These are phyloP conservation scores for Rosa multiflora DNA, from an alignment of 306 rosid genomes.

Conservation along the genomic window DNA sequence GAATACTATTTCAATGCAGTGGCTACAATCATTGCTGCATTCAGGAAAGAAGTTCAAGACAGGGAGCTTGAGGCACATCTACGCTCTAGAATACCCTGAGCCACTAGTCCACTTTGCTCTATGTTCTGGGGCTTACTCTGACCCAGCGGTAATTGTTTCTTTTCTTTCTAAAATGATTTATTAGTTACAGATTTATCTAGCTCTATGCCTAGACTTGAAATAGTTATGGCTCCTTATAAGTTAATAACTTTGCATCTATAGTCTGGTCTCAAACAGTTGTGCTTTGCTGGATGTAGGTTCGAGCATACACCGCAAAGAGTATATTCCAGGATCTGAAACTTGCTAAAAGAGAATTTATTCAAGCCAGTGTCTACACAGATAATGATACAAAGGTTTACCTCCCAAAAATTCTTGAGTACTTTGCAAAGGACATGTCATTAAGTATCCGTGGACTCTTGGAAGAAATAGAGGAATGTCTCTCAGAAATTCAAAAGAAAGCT, in stretches of 20 bases:
- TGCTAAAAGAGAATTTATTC: conserved; percentile 35
- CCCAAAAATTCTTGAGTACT: conserved; percentile 34
- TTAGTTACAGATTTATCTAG: background rate
- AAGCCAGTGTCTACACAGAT: conserved; percentile 14
- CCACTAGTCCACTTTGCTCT: conserved; percentile 48
- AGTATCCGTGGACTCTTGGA: conserved; percentile 30
- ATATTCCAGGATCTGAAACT: conserved; percentile 37
- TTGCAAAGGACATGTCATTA: conserved; percentile 36
- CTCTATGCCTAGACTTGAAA: background rate
- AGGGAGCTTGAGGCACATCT: conserved; percentile 24
- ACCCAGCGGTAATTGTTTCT: conserved; percentile 28
- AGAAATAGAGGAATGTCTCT: conserved; percentile 20
- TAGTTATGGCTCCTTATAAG: background rate
- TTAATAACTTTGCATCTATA: background rate
- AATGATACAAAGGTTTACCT: conserved; percentile 29
- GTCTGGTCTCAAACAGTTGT: background rate
- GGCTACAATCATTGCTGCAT: conserved; percentile 31
- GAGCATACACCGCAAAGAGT: conserved; percentile 28
- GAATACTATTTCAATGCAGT: conserved; percentile 26
- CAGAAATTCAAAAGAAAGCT: conserved; percentile 21
- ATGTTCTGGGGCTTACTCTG: conserved; percentile 35
- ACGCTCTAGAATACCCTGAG: conserved; percentile 42
- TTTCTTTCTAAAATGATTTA: background rate
- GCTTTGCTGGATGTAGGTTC: conserved; percentile 28
- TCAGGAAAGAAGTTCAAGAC: conserved; percentile 33